A percentile compares a stretch with the other conserved stretches of the same genome.
Evolutionary conservation across 192 early-diverging fungal genomes (phyloP).

Genomic region (Coemansia sp.): DNA sequence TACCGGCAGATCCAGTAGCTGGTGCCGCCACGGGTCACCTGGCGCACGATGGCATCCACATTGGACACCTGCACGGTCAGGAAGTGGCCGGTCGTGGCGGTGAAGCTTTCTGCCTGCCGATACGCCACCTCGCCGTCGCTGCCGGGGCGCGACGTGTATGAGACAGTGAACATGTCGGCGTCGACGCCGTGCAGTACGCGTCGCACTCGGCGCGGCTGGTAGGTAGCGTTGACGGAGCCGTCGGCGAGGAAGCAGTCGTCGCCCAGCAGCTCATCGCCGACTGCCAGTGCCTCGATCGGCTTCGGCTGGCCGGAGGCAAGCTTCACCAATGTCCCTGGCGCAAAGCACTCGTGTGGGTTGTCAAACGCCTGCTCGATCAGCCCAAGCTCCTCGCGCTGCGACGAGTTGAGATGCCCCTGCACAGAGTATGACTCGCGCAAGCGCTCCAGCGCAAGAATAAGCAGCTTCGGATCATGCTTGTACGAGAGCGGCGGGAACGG

Average conservation of each 20-base stretch:
- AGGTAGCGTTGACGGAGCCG: conserved; percentile 13
- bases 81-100: conserved; percentile 18
- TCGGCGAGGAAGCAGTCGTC: conserved; percentile 24
- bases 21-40: not conserved
- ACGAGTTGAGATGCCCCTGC: conserved; percentile 91
- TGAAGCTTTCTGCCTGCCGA: conserved; percentile 15
- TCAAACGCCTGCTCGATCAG: conserved; percentile 99
- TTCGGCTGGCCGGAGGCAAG: conserved; percentile 18
- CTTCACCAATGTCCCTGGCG: conserved; percentile 25
- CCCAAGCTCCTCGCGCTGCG: conserved; percentile 95
- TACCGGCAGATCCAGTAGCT: conserved; percentile 12
- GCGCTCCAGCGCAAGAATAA: conserved; percentile 92
- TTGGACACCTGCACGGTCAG: conserved; percentile 15
- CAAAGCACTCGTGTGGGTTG: conserved; percentile 75
- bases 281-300: conserved; percentile 18
- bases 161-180: conserved; percentile 22
- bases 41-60: conserved; percentile 4
- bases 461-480: conserved; percentile 99
- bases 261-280: conserved; percentile 34
- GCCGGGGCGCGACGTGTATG: conserved; percentile 5
- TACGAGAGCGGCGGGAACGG: conserved; percentile 99
- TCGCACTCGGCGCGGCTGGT: conserved; percentile 25
- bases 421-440: conserved; percentile 96
- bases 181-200: conserved; percentile 21
- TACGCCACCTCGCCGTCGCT: not conserved